phyloP scores from a whole-genome alignment of 1,284 basidiomycete species.

The Fomitopsis pinicola region DNA sequence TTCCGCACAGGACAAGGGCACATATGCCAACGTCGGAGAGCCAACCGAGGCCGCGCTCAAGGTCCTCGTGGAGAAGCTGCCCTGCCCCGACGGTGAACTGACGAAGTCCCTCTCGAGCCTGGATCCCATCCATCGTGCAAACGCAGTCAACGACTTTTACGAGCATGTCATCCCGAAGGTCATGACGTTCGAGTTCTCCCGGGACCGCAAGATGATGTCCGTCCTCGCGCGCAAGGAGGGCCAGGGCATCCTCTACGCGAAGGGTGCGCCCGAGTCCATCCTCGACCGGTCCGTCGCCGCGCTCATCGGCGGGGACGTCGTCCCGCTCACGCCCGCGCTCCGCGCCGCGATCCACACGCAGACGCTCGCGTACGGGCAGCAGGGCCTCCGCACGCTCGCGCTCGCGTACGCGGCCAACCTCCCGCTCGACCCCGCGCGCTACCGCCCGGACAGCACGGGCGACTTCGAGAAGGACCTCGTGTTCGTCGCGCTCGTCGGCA shows the following conservation, averaged over 20 bases:
- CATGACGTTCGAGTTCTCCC: conserved; percentile 94
- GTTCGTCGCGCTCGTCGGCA: conserved; percentile 94
- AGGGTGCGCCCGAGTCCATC: conserved; percentile 95
- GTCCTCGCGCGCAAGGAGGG: conserved; percentile 62
- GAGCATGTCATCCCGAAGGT: conserved; percentile 75
- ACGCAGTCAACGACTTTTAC: conserved; percentile 81
- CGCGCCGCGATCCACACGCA: conserved; percentile 61
- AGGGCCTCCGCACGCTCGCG: conserved; percentile 89
- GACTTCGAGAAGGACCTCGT: conserved; percentile 92
- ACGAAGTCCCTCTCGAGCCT: conserved; percentile 56
- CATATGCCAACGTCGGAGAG: conserved; percentile 88
- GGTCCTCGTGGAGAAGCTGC: conserved; percentile 90
- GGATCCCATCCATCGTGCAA: conserved; percentile 61
- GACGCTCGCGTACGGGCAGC: conserved; percentile 71
- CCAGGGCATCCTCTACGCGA: conserved; percentile 75
- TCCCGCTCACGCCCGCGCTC: conserved; percentile 62
- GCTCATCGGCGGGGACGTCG: conserved; percentile 55
- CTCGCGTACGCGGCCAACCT: conserved; percentile 83
- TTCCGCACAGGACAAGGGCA: conserved; percentile 62
- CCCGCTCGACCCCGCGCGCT: conserved; percentile 76
- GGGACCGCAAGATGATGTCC: conserved; percentile 99
- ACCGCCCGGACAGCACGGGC: conserved; percentile 70
- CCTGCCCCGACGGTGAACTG: conserved; percentile 52
- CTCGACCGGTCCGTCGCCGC: conserved; percentile 83
- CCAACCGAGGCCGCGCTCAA: conserved; percentile 95